Base-by-base conservation (phyloP, 768 basidiomycete genomes). In the Hypholoma sublateritium region DNA sequence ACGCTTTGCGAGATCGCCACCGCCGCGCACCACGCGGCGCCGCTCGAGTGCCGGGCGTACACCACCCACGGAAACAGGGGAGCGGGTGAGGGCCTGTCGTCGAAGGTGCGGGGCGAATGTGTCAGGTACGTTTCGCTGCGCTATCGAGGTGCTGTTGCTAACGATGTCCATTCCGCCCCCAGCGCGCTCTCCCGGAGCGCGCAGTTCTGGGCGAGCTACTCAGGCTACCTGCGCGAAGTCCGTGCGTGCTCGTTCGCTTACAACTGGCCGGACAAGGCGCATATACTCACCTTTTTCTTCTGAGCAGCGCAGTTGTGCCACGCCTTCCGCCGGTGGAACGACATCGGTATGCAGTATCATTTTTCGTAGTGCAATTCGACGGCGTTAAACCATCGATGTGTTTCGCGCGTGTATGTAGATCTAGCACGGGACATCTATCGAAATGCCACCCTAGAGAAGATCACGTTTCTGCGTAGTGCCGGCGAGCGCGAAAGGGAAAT, bases 121-220 rank as follows among this genome's bases (percentile, higher is more conserved):
- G 72, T 75, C 5, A 72, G 73, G 74, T 75, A 54, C 56, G 64
- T 14, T 22, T 5, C 32, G 21, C 42, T 44, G 14, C 14, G 28
- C 46, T 7, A 32, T 32, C 9, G 5, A n/a, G 41, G 14, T 12
- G 25, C 52, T 17, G 14, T 51, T 17, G 9, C 17, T 55, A 37
- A 32, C 34, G 24, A 3, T 51, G 32, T 42, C 9, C 17, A 42
- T 45, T 46, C 53, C 37, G n/a, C 32, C n/a, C 37, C 17, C 61
- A 91, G 89, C 54, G 87, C 90, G 12, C 70, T 92, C 9, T 84
- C 89, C 14, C 77, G 89, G 48, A 91, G 90, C 65, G 83, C 89
- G 7, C 90, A 92, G 64, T 87, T 86, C 64, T 92, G 90, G 90
- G 90, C 90, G 3, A 90, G 88, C 55, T 91, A 91, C 69, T 92